phyloP scores from a whole-genome alignment of 208 protist species.

The Leishmania amazonensis region DNA sequence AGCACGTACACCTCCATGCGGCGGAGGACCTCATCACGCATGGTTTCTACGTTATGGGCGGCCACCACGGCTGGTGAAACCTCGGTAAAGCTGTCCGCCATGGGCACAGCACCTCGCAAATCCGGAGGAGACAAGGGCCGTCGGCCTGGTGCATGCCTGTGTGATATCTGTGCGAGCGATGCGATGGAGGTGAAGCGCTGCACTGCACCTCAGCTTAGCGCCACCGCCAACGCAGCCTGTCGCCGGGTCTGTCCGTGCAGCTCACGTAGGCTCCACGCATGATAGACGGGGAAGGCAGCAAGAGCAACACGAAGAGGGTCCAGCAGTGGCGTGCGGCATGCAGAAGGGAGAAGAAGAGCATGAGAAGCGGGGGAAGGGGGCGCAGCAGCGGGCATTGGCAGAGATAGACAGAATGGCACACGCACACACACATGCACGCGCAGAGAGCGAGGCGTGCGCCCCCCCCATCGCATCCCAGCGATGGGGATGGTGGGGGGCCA shows the following conservation, averaged over 20 bases:
- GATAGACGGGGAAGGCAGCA: background rate
- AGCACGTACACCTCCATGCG: slow-evolving; percentile 71
- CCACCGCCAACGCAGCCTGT: background rate
- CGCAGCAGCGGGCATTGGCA: background rate
- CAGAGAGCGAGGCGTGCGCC: background rate
- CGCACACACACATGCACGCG: background rate
- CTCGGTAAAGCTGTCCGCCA: slow-evolving; percentile 21
- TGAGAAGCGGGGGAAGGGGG: background rate
- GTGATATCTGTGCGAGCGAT: background rate
- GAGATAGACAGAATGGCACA: background rate
- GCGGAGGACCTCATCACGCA: slow-evolving; percentile 57
- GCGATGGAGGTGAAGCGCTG: background rate
- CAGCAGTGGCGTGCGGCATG: background rate
- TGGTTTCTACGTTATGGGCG: slow-evolving; percentile 6
- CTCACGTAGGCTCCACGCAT: background rate
- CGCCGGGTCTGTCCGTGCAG: background rate
- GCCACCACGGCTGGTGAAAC: slow-evolving; percentile 20
- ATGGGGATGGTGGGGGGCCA: background rate
- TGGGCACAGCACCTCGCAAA: background rate
- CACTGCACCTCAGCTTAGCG: background rate
- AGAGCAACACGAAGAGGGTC: background rate
- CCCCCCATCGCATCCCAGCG: background rate
- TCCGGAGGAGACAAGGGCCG: background rate
- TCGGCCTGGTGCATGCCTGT: background rate
- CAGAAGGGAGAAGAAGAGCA: background rate